phyloP scores from a whole-genome alignment of 208 protist genomes.

The Angomonas ambiguus region DNA sequence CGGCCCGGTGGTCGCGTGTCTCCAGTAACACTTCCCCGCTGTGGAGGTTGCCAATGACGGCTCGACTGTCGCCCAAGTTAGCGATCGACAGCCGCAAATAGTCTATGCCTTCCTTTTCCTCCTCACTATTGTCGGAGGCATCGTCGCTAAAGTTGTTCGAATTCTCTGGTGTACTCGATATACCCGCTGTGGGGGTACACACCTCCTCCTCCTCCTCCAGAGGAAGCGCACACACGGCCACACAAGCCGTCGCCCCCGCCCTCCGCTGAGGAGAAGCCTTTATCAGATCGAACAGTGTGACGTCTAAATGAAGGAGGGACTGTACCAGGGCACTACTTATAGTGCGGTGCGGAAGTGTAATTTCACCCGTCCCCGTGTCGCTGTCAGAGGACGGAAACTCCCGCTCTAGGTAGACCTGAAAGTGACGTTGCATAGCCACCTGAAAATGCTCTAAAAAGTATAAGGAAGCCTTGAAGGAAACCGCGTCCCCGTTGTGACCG shows the following conservation, averaged over 20 bases:
- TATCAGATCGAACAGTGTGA: slow-evolving; percentile 44
- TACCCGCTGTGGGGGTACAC: not conserved
- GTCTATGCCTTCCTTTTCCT: slow-evolving; percentile 6
- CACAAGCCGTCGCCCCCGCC: slow-evolving; percentile 48
- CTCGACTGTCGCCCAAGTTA: slow-evolving; percentile 72
- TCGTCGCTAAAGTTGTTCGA: not conserved
- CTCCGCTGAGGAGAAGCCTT: slow-evolving; percentile 12
- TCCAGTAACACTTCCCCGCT: slow-evolving; percentile 31
- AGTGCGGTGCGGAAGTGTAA: slow-evolving; percentile 21
- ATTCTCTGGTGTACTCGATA: not conserved
- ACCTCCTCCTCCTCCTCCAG: not conserved
- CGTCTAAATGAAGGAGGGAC: slow-evolving; percentile 61
- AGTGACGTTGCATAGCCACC: slow-evolving; percentile 25
- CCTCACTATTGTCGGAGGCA: not conserved
- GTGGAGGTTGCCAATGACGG: slow-evolving; percentile 39
- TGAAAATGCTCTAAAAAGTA: slow-evolving; percentile 58
- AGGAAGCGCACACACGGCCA: slow-evolving; percentile 12
- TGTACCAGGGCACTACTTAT: slow-evolving; percentile 66
- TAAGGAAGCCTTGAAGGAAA: slow-evolving; percentile 42
- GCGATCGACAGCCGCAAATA: slow-evolving; percentile 47
- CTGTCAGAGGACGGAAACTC: not conserved
- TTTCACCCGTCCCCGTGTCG: not conserved
- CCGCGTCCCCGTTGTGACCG: slow-evolving; percentile 58
- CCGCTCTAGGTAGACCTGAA: slow-evolving; percentile 3
- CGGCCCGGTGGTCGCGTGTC: slow-evolving; percentile 59